Evolutionary conservation across 2,329 filamentous ascomycete genomes (phyloP).

Genomic region (Cercospora sesami): DNA sequence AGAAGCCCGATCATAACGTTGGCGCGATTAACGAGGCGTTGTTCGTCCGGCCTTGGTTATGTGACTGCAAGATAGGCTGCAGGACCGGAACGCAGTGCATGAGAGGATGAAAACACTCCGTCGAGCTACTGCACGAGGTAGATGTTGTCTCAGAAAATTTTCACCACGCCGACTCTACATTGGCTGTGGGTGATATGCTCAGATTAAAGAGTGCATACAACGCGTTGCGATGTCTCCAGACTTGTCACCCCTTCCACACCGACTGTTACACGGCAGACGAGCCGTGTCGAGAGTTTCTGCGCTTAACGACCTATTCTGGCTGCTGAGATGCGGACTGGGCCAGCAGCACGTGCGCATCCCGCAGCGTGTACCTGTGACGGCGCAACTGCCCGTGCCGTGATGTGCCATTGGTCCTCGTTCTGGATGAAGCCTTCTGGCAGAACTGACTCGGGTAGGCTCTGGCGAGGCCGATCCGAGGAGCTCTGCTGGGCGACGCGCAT

Average conservation of each 20-base stretch:
- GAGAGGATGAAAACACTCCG: constrained; percentile 6
- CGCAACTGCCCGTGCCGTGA: constrained; percentile 16
- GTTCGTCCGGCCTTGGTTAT: neutral
- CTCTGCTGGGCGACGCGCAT: neutral
- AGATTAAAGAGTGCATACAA: constrained; percentile 8
- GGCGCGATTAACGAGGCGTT: constrained; percentile 8
- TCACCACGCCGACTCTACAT: constrained; percentile 15
- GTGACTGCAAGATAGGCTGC: constrained; percentile 14
- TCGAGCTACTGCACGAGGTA: constrained; percentile 23
- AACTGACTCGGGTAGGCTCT: constrained; percentile 14
- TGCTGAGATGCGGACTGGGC: constrained; percentile 16
- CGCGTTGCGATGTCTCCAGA: constrained; percentile 11
- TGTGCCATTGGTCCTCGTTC: constrained; percentile 6
- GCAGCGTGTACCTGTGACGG: neutral
- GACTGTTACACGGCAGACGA: constrained; percentile 20
- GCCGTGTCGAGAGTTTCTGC: neutral
- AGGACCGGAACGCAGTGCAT: constrained; percentile 22
- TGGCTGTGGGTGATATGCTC: constrained; percentile 10
- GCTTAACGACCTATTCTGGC: neutral
- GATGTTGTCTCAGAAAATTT: constrained; percentile 27
- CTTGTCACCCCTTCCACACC: constrained; percentile 20
- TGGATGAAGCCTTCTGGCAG: neutral
- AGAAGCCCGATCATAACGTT: constrained; percentile 3
- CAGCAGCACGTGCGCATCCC: constrained; percentile 12
- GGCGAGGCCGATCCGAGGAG: constrained; percentile 7